Conservation (phyloP, 2,329 filamentous ascomycete genomes). For the Eutypa lata region DNA sequence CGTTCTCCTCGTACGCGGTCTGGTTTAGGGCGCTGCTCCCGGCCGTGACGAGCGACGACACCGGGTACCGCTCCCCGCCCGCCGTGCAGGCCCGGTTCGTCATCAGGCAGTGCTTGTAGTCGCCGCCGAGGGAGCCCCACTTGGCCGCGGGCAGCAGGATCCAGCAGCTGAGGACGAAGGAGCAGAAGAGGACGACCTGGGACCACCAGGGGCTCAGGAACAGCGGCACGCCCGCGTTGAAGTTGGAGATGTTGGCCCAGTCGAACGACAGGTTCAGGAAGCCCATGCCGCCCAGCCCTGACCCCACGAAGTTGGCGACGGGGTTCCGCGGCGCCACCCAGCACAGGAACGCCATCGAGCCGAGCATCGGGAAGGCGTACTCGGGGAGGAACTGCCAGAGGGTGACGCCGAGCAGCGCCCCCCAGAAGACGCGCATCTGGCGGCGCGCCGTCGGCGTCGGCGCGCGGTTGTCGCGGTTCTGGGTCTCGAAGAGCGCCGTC, state of each 20-base stretch:
- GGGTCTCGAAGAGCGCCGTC: constrained; percentile 57
- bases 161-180: constrained; percentile 56
- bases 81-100: constrained; percentile 52
- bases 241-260: constrained; percentile 58
- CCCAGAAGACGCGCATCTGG: constrained; percentile 57
- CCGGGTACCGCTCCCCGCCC: constrained; percentile 45
- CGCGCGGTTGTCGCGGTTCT: constrained; percentile 48
- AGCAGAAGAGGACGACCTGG: constrained; percentile 52
- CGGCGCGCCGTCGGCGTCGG: constrained; percentile 46
- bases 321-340: constrained; percentile 59
- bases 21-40: constrained; percentile 46
- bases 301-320: constrained; percentile 58
- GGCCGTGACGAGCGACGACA: constrained; percentile 38
- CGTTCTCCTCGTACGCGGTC: constrained; percentile 44
- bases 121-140: constrained; percentile 49
- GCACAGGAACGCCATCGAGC: constrained; percentile 59
- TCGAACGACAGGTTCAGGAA: constrained; percentile 58
- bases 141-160: constrained; percentile 56
- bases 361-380: constrained; percentile 57
- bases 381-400: constrained; percentile 63
- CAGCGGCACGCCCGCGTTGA: constrained; percentile 37
- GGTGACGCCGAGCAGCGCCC: constrained; percentile 47
- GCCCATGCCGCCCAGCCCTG: constrained; percentile 60
- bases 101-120: constrained; percentile 53
- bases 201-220: constrained; percentile 59